Percentiles rank a stretch among this genome's conserved stretches.
Conservation (phyloP, 768 basidiomycete genomes). For the Rubroboletus pulcherrimus region DNA sequence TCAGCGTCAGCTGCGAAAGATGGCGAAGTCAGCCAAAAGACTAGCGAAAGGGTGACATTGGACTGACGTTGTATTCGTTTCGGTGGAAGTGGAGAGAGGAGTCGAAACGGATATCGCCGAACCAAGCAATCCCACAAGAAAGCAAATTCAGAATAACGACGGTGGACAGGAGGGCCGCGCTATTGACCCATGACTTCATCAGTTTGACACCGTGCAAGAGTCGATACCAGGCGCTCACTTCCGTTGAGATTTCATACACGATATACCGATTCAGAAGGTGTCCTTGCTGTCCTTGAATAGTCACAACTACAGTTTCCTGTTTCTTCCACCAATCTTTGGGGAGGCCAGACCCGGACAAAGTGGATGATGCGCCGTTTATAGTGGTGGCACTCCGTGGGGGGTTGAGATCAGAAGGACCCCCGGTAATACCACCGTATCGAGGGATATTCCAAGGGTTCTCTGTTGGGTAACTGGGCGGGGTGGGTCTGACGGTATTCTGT, state of each 20-base stretch:
- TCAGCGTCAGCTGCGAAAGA: conserved; percentile 66
- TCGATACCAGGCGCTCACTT: conserved; percentile 46
- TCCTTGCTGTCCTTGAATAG: conserved; percentile 82
- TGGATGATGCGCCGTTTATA: conserved; percentile 50
- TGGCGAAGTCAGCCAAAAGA: conserved; percentile 4
- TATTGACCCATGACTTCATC: conserved; percentile 29
- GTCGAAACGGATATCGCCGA: conserved; percentile 89
- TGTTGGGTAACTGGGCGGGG: conserved; percentile 51
- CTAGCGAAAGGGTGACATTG: background rate
- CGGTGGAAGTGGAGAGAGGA: conserved; percentile 84
- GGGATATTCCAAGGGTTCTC: conserved; percentile 67
- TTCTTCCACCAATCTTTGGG: conserved; percentile 86
- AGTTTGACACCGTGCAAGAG: conserved; percentile 10
- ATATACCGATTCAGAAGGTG: conserved; percentile 87
- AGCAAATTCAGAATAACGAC: conserved; percentile 92
- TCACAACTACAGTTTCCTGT: conserved; percentile 67
- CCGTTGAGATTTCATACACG: conserved; percentile 76
- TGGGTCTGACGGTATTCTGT: conserved; percentile 42
- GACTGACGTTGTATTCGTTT: conserved; percentile 86
- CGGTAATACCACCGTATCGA: conserved; percentile 30
- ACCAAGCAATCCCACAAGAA: conserved; percentile 85
- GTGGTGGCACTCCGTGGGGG: conserved; percentile 18
- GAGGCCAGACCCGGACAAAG: conserved; percentile 65
- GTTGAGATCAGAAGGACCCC: conserved; percentile 28
- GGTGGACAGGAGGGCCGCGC: conserved; percentile 64